A percentile compares a stretch with the other conserved stretches of the same genome.
Conservation (phyloP, 371 early-diverging fungal species). For the Gilbertella persicaria region DNA sequence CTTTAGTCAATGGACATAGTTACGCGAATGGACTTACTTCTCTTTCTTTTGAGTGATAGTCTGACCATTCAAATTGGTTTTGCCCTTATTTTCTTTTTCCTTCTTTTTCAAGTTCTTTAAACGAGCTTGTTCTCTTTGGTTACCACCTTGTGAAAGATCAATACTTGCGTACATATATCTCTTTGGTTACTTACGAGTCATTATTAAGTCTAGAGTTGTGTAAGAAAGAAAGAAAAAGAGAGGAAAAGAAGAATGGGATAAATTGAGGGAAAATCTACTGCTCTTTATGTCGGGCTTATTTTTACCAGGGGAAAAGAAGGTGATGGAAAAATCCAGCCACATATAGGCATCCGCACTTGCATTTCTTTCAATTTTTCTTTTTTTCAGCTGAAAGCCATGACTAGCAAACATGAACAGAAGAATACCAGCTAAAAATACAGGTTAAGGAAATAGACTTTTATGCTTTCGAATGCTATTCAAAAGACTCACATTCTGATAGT, state of each 20-base stretch:
- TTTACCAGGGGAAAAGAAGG: no score
- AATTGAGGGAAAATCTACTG: no score
- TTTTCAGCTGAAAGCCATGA: no score
- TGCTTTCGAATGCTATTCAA: no score
- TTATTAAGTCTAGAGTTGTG: not conserved
- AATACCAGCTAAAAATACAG: no score
- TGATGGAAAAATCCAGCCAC: no score
- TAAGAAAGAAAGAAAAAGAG: not conserved
- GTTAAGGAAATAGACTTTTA: no score
- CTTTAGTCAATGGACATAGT: not conserved
- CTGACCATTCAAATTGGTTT: constrained; percentile 36
- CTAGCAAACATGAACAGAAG: no score
- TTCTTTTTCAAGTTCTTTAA: constrained; percentile 56
- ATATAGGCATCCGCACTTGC: no score
- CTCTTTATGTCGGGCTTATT: no score
- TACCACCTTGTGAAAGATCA: constrained; percentile 41
- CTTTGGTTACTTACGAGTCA: constrained; percentile 23
- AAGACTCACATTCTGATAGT: no score
- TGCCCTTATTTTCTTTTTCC: constrained; percentile 42
- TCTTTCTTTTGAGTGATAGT: constrained; percentile 55
- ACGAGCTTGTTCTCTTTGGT: constrained; percentile 63
- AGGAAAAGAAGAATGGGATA: not conserved
- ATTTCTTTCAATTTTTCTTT: no score
- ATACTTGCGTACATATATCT: not conserved
- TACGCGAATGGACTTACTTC: constrained; percentile 31